phyloP scores from a whole-genome alignment of 192 early-diverging fungal species.

The Ambispora gerdemannii region DNA sequence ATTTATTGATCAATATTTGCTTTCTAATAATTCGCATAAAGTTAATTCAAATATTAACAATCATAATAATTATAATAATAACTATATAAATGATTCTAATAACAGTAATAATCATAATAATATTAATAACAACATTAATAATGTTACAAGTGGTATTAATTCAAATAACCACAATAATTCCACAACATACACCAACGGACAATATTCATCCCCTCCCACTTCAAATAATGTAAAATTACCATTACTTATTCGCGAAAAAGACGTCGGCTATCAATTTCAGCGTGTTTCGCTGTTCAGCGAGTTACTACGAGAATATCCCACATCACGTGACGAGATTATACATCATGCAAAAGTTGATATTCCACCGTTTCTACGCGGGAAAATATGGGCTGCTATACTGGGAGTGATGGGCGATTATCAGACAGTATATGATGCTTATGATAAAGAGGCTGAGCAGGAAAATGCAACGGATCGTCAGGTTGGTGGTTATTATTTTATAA shows the following conservation, averaged over 20 bases:
- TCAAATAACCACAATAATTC: not conserved
- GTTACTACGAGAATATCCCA: slow-evolving; percentile 56
- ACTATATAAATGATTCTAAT: too few relatives aligned
- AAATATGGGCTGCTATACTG: slow-evolving; percentile 65
- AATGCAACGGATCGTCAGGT: slow-evolving; percentile 56
- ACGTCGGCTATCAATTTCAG: slow-evolving; percentile 58
- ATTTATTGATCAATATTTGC: slow-evolving; percentile 21
- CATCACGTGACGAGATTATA: slow-evolving; percentile 51
- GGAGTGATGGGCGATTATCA: slow-evolving; percentile 56
- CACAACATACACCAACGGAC: not conserved
- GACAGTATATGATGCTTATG: slow-evolving; percentile 46
- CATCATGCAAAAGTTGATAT: slow-evolving; percentile 62
- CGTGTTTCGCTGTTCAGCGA: slow-evolving; percentile 53
- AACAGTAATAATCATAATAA: too few relatives aligned
- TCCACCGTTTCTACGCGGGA: slow-evolving; percentile 57
- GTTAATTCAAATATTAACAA: too few relatives aligned
- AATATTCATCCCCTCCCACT: slow-evolving; percentile 29
- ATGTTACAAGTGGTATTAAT: too few relatives aligned
- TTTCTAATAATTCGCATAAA: not conserved
- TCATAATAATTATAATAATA: too few relatives aligned
- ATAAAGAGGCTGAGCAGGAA: slow-evolving; percentile 50
- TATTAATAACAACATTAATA: too few relatives aligned
- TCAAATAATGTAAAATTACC: slow-evolving; percentile 43
- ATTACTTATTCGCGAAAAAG: slow-evolving; percentile 52
- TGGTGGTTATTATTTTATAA: slow-evolving; percentile 5